Evolutionary conservation across 1,284 basidiomycete species (phyloP).

Genomic region (Coniophora puteana): DNA sequence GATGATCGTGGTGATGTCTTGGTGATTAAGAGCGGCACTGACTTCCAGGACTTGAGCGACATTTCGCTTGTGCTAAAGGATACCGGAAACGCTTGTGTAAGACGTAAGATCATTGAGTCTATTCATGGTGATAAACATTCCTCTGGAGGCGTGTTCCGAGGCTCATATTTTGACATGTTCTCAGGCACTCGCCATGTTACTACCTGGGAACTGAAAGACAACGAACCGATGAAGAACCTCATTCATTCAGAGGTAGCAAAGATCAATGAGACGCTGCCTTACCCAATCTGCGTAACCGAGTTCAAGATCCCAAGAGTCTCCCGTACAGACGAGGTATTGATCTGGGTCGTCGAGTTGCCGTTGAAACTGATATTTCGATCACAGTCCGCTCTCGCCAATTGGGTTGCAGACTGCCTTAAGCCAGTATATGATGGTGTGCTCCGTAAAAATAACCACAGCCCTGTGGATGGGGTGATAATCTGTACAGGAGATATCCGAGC

Average conservation of each 20-base stretch:
- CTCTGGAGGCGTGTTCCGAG: too few relatives aligned
- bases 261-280: constrained; percentile 5
- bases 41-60: constrained; percentile 86
- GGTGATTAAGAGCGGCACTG: constrained; percentile 85
- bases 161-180: background rate
- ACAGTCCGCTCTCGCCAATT: too few relatives aligned
- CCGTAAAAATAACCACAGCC: too few relatives aligned
- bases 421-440: too few relatives aligned
- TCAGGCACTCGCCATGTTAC: background rate
- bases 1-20: constrained; percentile 70
- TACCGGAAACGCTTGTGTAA: constrained; percentile 58
- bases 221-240: background rate
- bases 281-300: constrained; percentile 1
- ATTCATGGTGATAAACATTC: constrained; percentile 54
- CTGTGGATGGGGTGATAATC: too few relatives aligned
- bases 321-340: too few relatives aligned
- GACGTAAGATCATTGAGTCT: constrained; percentile 61
- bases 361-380: too few relatives aligned
- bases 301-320: background rate
- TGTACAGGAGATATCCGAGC: constrained; percentile 63
- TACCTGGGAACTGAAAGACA: background rate
- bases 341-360: too few relatives aligned
- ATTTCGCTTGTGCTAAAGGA: constrained; percentile 62
- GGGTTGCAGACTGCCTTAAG: too few relatives aligned
- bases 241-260: background rate